Evolutionary conservation across 1,284 basidiomycete genomes (phyloP), one percentile per base, ranked within the genome.

Genomic region (Ustilago nuda): DNA sequence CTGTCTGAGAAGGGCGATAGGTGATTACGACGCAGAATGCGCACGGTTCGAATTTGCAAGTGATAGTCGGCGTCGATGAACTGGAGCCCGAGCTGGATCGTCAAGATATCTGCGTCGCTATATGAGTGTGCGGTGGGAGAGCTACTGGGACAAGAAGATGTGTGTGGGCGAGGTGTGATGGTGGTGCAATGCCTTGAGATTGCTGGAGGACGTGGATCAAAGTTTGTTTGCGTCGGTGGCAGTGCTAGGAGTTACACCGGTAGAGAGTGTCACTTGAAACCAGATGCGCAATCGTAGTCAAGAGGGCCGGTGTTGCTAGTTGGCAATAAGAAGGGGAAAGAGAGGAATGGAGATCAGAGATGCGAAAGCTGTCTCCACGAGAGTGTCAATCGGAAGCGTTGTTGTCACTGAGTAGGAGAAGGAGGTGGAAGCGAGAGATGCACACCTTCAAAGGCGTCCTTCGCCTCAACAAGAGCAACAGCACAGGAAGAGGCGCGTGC

Each of bases 381-480:
- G 43, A 19, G 19, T 8, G n/a, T 19, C 52, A 39, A 55, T 51
- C 48, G 19, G 45, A 36, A 63, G 54, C 61, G 61, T 54, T 63
- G 54, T 56, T 56, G 46, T 54, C 36, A 50, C 12, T 19, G 12
- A 33, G n/a, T 6, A 41, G 4, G 23, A 37, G 27, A 33, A 8
- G 41, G 45, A 48, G 13, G 45, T 13, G 8, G 48, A 50, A 32
- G 48, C 23, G 48, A 50, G 37, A 39, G 27, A 23, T 48, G 45
- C 19, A 48, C 19, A 37, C 37, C 43, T 19, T 45, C 30, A 55
- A 55, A 55, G 54, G 54, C 23, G 54, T 27, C 32, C 12, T 36
- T 56, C 55, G 55, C 54, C 54, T 55, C 36, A 55, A 37, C 54
- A 27, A 27, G 23, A 27, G 23, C 23, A 27, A 27, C 23, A 27